Evolutionary conservation across 768 basidiomycete genomes (phyloP).

Genomic region (Pisolithus marmoratus): DNA sequence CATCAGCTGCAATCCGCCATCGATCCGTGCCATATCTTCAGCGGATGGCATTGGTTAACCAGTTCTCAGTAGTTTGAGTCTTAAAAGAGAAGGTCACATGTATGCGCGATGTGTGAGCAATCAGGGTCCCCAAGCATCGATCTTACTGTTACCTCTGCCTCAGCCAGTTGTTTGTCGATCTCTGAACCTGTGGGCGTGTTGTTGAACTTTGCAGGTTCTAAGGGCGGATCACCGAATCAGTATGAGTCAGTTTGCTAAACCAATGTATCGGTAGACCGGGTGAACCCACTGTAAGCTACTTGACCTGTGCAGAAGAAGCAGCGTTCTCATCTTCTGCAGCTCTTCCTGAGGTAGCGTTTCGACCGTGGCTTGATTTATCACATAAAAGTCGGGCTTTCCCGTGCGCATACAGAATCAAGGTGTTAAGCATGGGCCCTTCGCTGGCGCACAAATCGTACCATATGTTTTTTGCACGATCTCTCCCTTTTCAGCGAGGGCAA

Average conservation of each 20-base stretch:
- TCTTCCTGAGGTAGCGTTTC: slow-evolving; percentile 59
- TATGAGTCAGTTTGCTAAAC: background rate
- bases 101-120: slow-evolving; percentile 1
- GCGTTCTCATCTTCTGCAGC: slow-evolving; percentile 60
- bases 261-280: background rate
- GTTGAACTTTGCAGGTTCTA: slow-evolving; percentile 64
- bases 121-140: slow-evolving; percentile 5
- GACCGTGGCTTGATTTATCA: slow-evolving; percentile 73
- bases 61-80: slow-evolving; percentile 57
- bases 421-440: background rate
- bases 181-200: slow-evolving; percentile 65
- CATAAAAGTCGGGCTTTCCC: slow-evolving; percentile 85
- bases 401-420: slow-evolving; percentile 1
- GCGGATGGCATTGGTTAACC: slow-evolving; percentile 60
- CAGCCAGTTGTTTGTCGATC: slow-evolving; percentile 48
- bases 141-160: slow-evolving; percentile 48
- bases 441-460: slow-evolving; percentile 41
- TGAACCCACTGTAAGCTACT: slow-evolving; percentile 30
- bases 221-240: slow-evolving; percentile 8
- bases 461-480: slow-evolving; percentile 79
- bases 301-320: slow-evolving; percentile 43
- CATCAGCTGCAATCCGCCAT: slow-evolving; percentile 68
- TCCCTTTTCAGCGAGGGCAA: slow-evolving; percentile 79
- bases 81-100: slow-evolving; percentile 20
- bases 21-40: slow-evolving; percentile 62